These are phyloP conservation scores for Ogataea glucozyma DNA, from an alignment of 805 yeast genomes.

Conservation along the genomic window DNA sequence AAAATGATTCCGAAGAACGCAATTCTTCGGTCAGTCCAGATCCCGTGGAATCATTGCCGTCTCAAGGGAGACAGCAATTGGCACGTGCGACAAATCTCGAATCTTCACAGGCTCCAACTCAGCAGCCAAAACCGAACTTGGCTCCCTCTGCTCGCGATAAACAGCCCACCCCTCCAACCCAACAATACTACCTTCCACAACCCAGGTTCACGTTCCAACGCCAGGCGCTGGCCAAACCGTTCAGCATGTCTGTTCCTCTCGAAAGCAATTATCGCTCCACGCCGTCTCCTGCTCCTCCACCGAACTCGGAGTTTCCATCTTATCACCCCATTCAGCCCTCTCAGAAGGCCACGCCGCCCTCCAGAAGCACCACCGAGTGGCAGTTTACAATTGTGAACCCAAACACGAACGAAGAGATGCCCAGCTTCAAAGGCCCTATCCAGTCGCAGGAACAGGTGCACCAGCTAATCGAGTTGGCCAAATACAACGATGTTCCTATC, in stretches of 20 bases:
- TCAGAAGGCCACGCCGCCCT: constrained; percentile 23
- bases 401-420: constrained; percentile 43
- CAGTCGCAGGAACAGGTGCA: constrained; percentile 55
- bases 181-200: neutral
- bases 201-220: constrained; percentile 19
- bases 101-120: no score
- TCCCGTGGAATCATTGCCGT: constrained; percentile 1
- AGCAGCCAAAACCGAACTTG: no score
- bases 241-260: constrained; percentile 9
- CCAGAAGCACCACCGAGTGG: constrained; percentile 55
- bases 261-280: constrained; percentile 12
- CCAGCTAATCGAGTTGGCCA: constrained; percentile 60
- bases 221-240: constrained; percentile 20
- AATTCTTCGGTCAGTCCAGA: constrained; percentile 9
- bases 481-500: constrained; percentile 53
- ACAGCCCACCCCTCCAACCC: no score
- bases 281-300: constrained; percentile 14
- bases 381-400: constrained; percentile 53
- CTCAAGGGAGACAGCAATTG: neutral
- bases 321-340: constrained; percentile 17
- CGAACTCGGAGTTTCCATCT: neutral
- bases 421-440: constrained; percentile 49
- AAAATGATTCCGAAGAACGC: neutral
- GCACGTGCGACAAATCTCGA: neutral
- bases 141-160: no score